Base-by-base conservation (phyloP, 441 rosid genomes). In the Theobroma grandiflorum region DNA sequence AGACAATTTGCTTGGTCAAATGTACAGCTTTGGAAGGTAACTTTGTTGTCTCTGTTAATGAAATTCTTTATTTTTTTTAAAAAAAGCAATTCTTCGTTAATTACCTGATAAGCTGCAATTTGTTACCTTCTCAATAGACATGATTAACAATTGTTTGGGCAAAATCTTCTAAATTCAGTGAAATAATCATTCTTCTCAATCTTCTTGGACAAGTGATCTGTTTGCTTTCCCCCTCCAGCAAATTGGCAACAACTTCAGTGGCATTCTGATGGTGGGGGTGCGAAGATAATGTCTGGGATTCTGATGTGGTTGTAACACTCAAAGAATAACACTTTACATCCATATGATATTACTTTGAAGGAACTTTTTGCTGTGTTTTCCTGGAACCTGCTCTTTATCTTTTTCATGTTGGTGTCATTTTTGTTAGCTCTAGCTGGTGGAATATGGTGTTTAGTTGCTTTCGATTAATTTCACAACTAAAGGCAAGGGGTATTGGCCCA, bases 241-340 rank as follows among this genome's bases (percentile, higher is more conserved):
- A 8, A 45, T 6, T 45, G 49, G 49, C 49, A 45, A 45, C 10
- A 8, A 45, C 0, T 6, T 45, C 7, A 45, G 2, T 45, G 31
- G 31, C 31, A n/a, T n/a, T n/a, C n/a, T n/a, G n/a, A 50, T 7
- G 4, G 43, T 71, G 74, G 40, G 74, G 74, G 40, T 14, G 20
- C 45, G 26, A 49, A 70, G 72, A 9, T 42, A 33, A 67, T 42
- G 7, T 70, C 22, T 69, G 47, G 57, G 73, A 45, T 69, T 69
- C 73, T 47, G 5, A 26, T 26, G 15, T 6, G 4, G 35, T 55
- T 26, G 22, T 33, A 31, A 70, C 58, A 31, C 74, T 49, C 74
- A 15, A 69, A 47, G 57, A 33, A 15, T 31, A 70, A 70, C 59
- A 14, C 74, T 31, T 14, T 22, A 6, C 10, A 69, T 47, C 74